Evolutionary conservation across 768 basidiomycete species (phyloP).

Genomic region (Lactarius sanguifluus): DNA sequence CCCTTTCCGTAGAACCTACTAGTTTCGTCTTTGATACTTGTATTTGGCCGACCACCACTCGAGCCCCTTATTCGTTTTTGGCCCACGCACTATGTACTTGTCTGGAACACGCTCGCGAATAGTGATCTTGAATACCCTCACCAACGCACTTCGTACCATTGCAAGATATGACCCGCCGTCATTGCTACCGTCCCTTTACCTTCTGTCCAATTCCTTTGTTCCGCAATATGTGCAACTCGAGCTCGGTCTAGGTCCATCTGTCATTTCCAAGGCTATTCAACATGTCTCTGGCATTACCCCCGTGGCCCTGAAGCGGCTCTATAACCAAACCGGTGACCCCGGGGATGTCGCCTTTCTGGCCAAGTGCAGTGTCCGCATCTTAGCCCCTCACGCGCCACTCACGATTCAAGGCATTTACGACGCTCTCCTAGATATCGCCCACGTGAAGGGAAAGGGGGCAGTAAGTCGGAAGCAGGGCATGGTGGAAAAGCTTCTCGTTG

Average conservation of each 20-base stretch:
- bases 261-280: constrained; percentile 69
- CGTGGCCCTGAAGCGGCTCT: constrained; percentile 59
- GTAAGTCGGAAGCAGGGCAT: constrained; percentile 73
- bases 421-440: constrained; percentile 63
- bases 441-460: constrained; percentile 72
- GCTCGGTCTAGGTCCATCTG: constrained; percentile 65
- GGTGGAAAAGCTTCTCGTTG: constrained; percentile 78
- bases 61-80: constrained; percentile 71
- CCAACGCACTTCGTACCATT: constrained; percentile 73
- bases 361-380: constrained; percentile 70
- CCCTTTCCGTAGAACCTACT: constrained; percentile 52
- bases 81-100: constrained; percentile 60
- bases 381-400: constrained; percentile 70
- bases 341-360: constrained; percentile 89
- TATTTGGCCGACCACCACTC: constrained; percentile 42
- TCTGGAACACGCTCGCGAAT: constrained; percentile 72
- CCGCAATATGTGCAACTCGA: constrained; percentile 74
- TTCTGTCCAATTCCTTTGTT: constrained; percentile 76
- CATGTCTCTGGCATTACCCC: constrained; percentile 66
- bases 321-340: constrained; percentile 69
- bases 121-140: constrained; percentile 62
- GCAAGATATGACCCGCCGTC: constrained; percentile 63
- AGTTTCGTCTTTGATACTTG: constrained; percentile 44
- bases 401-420: constrained; percentile 64
- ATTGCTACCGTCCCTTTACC: constrained; percentile 73